phyloP scores from a whole-genome alignment of 768 basidiomycete species.

The Calocera viscosa region DNA sequence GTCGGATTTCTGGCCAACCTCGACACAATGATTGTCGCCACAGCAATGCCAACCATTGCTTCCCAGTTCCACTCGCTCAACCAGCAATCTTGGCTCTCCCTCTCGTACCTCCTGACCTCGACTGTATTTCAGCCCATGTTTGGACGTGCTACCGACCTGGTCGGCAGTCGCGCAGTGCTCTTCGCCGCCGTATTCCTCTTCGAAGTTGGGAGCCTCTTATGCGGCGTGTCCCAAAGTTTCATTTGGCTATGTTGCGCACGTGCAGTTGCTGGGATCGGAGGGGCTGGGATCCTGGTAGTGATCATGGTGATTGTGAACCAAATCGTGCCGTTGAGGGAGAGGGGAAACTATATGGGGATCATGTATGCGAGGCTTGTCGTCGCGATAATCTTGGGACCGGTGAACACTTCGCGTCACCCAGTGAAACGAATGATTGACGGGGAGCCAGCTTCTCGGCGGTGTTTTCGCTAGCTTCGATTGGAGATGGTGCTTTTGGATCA shows the following conservation, averaged over 20 bases:
- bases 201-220: slow-evolving; percentile 50
- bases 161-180: slow-evolving; percentile 44
- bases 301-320: slow-evolving; percentile 61
- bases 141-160: slow-evolving; percentile 23
- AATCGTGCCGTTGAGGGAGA: slow-evolving; percentile 56
- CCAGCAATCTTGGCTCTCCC: not conserved
- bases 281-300: slow-evolving; percentile 57
- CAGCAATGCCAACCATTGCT: not conserved
- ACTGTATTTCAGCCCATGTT: slow-evolving; percentile 29
- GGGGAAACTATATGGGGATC: slow-evolving; percentile 18
- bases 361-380: not conserved
- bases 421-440: too few species aligned
- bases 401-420: slow-evolving; percentile 28
- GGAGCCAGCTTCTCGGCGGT: not conserved
- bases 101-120: not conserved
- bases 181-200: slow-evolving; percentile 47
- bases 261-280: slow-evolving; percentile 56
- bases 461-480: not conserved
- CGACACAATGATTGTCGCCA: slow-evolving; percentile 36
- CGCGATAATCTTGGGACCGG: not conserved
- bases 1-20: slow-evolving; percentile 21
- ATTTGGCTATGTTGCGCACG: slow-evolving; percentile 56
- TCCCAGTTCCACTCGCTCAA: not conserved
- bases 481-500: slow-evolving; percentile 63
- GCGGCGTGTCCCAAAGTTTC: slow-evolving; percentile 58